These are phyloP conservation scores for Psilocybe subaeruginosa DNA, from an alignment of 768 basidiomycete species.

Conservation along the genomic window DNA sequence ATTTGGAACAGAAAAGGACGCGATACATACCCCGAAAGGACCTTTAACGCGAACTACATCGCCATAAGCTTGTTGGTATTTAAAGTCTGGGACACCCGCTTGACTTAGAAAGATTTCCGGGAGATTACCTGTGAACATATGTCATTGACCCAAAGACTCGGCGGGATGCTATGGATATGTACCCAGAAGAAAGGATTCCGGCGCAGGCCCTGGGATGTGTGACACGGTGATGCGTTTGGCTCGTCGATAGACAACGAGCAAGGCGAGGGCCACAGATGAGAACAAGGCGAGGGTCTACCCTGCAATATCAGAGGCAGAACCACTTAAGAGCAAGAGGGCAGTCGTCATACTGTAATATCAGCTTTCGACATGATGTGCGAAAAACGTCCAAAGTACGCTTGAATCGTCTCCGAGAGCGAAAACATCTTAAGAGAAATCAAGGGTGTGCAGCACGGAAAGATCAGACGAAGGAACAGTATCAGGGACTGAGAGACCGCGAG, in stretches of 20 bases:
- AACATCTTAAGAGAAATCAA: conserved; percentile 1
- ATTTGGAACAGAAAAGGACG: not conserved
- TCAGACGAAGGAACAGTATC: not conserved
- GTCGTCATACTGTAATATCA: conserved; percentile 8
- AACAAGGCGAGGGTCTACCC: conserved; percentile 10
- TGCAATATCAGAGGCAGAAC: not conserved
- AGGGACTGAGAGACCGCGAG: not conserved
- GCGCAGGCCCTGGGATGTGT: conserved; percentile 49
- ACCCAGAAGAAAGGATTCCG: conserved; percentile 55
- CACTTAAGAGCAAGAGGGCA: not conserved
- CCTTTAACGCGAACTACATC: conserved; percentile 55
- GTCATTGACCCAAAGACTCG: not conserved
- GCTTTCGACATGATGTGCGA: not conserved
- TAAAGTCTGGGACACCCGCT: conserved; percentile 54
- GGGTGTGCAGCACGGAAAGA: not conserved
- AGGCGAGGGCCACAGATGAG: conserved; percentile 11
- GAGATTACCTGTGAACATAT: conserved; percentile 42
- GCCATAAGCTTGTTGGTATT: conserved; percentile 52
- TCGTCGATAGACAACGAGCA: conserved; percentile 36
- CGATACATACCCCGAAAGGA: conserved; percentile 44
- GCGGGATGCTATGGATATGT: conserved; percentile 2
- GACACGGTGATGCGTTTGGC: conserved; percentile 42
- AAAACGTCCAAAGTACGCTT: not conserved
- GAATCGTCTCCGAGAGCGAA: not conserved
- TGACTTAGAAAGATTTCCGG: conserved; percentile 53